Evolutionary conservation across 805 yeast species (phyloP).

Genomic region (Scheffersomyces amazonensis): DNA sequence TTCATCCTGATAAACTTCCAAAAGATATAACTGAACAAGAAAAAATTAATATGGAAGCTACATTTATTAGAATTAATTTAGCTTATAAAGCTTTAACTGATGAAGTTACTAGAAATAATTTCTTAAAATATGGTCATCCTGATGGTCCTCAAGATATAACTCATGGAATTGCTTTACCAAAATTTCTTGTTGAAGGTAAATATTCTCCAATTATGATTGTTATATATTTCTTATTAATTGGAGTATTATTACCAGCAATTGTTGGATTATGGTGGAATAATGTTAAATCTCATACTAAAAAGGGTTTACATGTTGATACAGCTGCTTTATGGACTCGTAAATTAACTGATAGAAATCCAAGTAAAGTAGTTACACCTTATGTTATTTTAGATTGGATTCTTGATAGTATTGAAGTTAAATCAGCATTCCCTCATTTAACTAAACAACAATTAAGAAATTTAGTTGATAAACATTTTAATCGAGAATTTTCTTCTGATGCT

Average conservation of each 20-base stretch:
- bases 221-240: slow-evolving; percentile 68
- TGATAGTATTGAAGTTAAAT: slow-evolving; percentile 61
- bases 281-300: slow-evolving; percentile 74
- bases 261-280: slow-evolving; percentile 92
- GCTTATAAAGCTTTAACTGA: slow-evolving; percentile 96
- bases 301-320: slow-evolving; percentile 80
- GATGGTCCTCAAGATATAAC: slow-evolving; percentile 91
- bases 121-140: slow-evolving; percentile 89
- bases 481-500: slow-evolving; percentile 34
- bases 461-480: slow-evolving; percentile 55
- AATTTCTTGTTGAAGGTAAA: slow-evolving; percentile 81
- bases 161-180: slow-evolving; percentile 95
- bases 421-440: slow-evolving; percentile 38
- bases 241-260: slow-evolving; percentile 70
- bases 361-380: slow-evolving; percentile 57
- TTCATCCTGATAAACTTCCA: slow-evolving; percentile 90
- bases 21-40: slow-evolving; percentile 58
- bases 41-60: slow-evolving; percentile 61
- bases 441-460: slow-evolving; percentile 48
- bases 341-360: slow-evolving; percentile 71
- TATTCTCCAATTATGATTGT: slow-evolving; percentile 63
- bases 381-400: slow-evolving; percentile 60
- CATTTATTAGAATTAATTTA: slow-evolving; percentile 76
- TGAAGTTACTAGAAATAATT: slow-evolving; percentile 78
- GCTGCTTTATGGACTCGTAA: slow-evolving; percentile 73